Conservation (phyloP, 2,329 filamentous ascomycete genomes). For the Curvularia hawaiiensis region DNA sequence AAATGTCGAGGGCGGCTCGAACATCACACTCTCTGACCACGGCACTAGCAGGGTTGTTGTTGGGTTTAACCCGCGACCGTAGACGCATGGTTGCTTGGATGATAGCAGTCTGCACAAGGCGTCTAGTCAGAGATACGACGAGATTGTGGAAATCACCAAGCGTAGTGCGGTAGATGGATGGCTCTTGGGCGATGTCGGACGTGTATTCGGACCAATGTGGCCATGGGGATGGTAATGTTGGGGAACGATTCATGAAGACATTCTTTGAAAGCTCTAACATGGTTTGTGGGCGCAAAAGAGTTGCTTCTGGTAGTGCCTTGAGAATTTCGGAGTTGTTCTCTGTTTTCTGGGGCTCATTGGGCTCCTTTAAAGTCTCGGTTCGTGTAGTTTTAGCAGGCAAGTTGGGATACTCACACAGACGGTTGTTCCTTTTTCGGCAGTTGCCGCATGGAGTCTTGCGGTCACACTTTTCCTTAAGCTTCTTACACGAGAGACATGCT, state of each 20-base stretch:
- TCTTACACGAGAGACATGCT: constrained; percentile 17
- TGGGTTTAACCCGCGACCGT: constrained; percentile 52
- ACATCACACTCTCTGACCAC: constrained; percentile 58
- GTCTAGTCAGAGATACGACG: constrained; percentile 68
- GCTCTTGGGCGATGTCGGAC: constrained; percentile 49
- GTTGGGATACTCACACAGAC: constrained; percentile 15
- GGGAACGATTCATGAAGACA: constrained; percentile 47
- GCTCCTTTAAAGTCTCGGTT: not conserved
- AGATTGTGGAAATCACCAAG: constrained; percentile 78
- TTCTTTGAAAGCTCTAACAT: constrained; percentile 40
- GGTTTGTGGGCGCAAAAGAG: constrained; percentile 33
- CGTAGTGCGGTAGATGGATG: constrained; percentile 74
- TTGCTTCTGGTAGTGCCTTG: constrained; percentile 40
- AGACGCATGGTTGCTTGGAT: constrained; percentile 74
- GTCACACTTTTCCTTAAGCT: constrained; percentile 20
- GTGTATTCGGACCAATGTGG: constrained; percentile 41
- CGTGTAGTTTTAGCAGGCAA: constrained; percentile 5
- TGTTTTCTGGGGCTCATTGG: not conserved
- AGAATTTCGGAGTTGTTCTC: constrained; percentile 21
- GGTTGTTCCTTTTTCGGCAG: constrained; percentile 12
- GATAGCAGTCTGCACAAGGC: constrained; percentile 71
- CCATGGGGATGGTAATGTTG: constrained; percentile 33
- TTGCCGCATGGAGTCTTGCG: constrained; percentile 17
- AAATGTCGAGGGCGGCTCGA: constrained; percentile 58
- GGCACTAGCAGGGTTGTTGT: constrained; percentile 33